Conservation (phyloP, 2,329 filamentous ascomycete species). For the Epichloe sylvatica region DNA sequence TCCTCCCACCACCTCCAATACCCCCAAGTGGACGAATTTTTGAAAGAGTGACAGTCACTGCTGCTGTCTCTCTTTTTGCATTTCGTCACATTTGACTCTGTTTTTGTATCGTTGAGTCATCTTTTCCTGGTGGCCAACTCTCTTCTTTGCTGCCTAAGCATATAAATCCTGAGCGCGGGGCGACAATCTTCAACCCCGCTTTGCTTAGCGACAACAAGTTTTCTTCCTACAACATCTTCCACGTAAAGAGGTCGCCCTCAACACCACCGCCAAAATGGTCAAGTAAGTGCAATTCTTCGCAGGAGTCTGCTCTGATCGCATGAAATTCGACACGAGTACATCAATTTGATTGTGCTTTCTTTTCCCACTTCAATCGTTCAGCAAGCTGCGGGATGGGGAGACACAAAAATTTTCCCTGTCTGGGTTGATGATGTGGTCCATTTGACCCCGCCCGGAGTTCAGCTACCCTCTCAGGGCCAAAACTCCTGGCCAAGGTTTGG, state of each 20-base stretch:
- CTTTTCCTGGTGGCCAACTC: slow-evolving; percentile 4
- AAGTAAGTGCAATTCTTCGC: slow-evolving; percentile 58
- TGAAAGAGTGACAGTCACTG: slow-evolving; percentile 27
- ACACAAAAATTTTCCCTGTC: slow-evolving; percentile 1
- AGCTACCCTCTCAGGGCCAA: background rate
- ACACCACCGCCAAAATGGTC: slow-evolving; percentile 93
- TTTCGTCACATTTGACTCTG: slow-evolving; percentile 18
- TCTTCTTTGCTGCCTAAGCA: slow-evolving; percentile 6
- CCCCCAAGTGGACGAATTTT: slow-evolving; percentile 23
- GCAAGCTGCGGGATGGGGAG: background rate
- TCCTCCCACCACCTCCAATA: slow-evolving; percentile 9
- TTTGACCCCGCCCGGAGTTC: slow-evolving; percentile 6
- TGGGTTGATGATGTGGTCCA: background rate
- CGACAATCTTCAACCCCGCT: slow-evolving; percentile 33
- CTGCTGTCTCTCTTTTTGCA: slow-evolving; percentile 24
- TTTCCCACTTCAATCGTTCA: background rate
- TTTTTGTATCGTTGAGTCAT: slow-evolving; percentile 7
- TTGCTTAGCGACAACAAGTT: slow-evolving; percentile 17
- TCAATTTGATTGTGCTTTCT: slow-evolving; percentile 1
- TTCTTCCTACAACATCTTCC: slow-evolving; percentile 16
- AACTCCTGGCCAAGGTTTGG: background rate
- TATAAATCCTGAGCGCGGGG: slow-evolving; percentile 20
- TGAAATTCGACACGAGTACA: background rate
- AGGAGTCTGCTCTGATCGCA: slow-evolving; percentile 1
- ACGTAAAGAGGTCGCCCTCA: slow-evolving; percentile 27